phyloP scores from a whole-genome alignment of 352 stramenopile species.

The Globisporangium rhizosaccharum region DNA sequence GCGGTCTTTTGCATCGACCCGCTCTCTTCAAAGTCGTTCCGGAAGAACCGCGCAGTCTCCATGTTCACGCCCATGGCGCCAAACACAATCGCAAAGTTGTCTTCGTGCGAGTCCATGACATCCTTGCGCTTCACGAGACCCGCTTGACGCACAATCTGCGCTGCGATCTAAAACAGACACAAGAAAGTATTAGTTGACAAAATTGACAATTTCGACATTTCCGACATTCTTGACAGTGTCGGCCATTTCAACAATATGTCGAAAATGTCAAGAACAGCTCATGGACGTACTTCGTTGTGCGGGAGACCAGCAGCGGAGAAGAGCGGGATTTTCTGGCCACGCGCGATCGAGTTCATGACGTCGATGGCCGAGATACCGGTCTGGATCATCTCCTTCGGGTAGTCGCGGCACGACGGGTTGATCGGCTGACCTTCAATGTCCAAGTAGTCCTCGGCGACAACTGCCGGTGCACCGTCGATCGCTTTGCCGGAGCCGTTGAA shows the following conservation, averaged over 20 bases:
- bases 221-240: not conserved
- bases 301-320: constrained; percentile 98
- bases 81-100: constrained; percentile 99
- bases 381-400: constrained; percentile 99
- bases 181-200: not conserved
- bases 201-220: too few relatives aligned
- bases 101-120: constrained; percentile 96
- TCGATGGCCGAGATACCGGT: constrained; percentile 99
- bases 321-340: constrained; percentile 99
- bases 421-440: constrained; percentile 99
- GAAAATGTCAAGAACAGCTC: not conserved
- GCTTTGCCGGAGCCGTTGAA: constrained; percentile 98
- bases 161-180: constrained; percentile 82
- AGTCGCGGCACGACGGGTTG: constrained; percentile 98
- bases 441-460: constrained; percentile 98
- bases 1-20: constrained; percentile 98
- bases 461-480: constrained; percentile 95
- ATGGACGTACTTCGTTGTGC: constrained; percentile 91
- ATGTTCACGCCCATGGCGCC: constrained; percentile 99
- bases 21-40: constrained; percentile 96
- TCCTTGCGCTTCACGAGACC: constrained; percentile 98
- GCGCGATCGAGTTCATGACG: constrained; percentile 99
- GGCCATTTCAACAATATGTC: not conserved
- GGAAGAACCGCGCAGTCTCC: constrained; percentile 97
- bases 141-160: constrained; percentile 98